Evolutionary conservation across 768 basidiomycete species (phyloP), one percentile per base, ranked within the genome.

Genomic region (Suillus variegatus): DNA sequence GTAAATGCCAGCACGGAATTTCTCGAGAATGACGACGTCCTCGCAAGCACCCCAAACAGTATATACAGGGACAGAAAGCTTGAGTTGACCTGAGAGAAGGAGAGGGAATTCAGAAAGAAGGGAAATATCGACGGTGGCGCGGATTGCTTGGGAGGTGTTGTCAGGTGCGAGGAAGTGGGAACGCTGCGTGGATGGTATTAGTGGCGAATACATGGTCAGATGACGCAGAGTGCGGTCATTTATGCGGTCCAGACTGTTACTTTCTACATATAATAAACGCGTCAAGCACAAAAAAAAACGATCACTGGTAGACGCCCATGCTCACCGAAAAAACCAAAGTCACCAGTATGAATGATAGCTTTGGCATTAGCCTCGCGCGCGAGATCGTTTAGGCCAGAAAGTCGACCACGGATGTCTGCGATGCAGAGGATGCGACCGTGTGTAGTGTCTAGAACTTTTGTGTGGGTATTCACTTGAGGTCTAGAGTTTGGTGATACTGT

Each of bases 21-120:
- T 96, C 82, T 99, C 97, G 68, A 99, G 82, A 51, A 99, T 85
- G 60, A 87, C 71, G 46, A 99, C 94, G 74, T 99, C 97, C 79
- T 99, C 97, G 73, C 97, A 97, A 28, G 97, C 94, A 35, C 97
- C 97, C 88, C 93, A 97, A 44, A 98, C 94, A 62, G 96, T 95
- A 80, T 91, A 99, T 14, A 99, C 94, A 52, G 97, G 97, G 10
- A 98, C 86, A 62, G 90, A 85, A 63, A 99, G 88, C 74, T 92
- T 94, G 80, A 99, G 86, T 68, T 95, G 91, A 55, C 95, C 95
- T 4, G 91, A 88, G 64, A 97, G 87, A 4, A 99, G 87, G 32
- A 93, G 86, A 6, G 96, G 95, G 74, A 99, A 98, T 76, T 99
- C 97, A 57, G 94, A 95, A 61, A 99, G 88, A 69, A 91, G 88